Base-by-base conservation (phyloP, 331 rosid genomes). In the Cydonia oblonga region DNA sequence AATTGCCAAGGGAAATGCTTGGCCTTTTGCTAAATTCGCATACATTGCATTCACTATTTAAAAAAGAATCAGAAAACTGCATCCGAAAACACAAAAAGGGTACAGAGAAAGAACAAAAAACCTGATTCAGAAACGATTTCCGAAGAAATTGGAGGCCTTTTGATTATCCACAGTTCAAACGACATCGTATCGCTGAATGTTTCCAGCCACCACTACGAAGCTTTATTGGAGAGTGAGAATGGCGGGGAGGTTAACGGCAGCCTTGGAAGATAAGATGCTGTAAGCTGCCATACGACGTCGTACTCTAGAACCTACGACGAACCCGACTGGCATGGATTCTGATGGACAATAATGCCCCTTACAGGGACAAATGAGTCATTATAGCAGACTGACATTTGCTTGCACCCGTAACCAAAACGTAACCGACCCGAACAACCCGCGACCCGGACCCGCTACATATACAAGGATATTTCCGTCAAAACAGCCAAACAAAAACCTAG, bases 1-100 rank as follows among this genome's bases (percentile, higher is more conserved):
- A 14, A 86, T 23, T 70, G 84, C 90, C 35, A 80, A 64, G 2
- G 90, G 91, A 84, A 90, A 86, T 42, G 86, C 85, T 9, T 77
- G 96, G 32, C 74, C 70, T 76, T 78, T 90, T 74, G 90, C 68
- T 62, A 90, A 46, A 72, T 71, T 86, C 16, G 90, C 38, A 71
- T 84, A 86, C 96, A 90, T 88, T 4, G 38, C 6, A 54, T 18
- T 62, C 66, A 28, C 42, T 23, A 51, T 18, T 51, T n/a, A 3
- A 2, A 32, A 25, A 29, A 64, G 9, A 52, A 46, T 24, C 67
- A 54, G 30, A 73, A 42, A 58, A 60, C 16, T 5, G 38, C 59
- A 30, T 9, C 18, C 57, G 28, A 70, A 28, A 77, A 8, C 78
- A 63, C 18, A 49, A 78, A 60, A 35, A 5, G 7, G 24, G 5